A percentile compares a stretch with the other conserved stretches of the same genome.
Evolutionary conservation across 192 early-diverging fungal genomes (phyloP).

Genomic region (Backusella morwellensis): DNA sequence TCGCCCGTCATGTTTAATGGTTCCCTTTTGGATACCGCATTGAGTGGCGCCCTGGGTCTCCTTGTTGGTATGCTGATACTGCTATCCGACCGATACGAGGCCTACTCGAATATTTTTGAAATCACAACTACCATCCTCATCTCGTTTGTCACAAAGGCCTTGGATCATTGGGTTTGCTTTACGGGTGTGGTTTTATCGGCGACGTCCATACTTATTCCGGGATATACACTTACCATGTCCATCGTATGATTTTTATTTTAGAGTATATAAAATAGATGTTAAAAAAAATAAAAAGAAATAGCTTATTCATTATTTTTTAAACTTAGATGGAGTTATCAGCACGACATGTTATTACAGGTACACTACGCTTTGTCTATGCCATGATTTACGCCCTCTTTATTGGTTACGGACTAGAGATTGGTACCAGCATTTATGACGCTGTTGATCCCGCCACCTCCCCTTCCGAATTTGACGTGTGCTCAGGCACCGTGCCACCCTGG

Average conservation of each 20-base stretch:
- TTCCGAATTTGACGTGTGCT: slow-evolving; percentile 10
- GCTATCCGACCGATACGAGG: slow-evolving; percentile 52
- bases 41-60: slow-evolving; percentile 51
- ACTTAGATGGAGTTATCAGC: slow-evolving; percentile 75
- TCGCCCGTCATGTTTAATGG: slow-evolving; percentile 62
- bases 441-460: slow-evolving; percentile 11
- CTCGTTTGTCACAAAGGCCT: slow-evolving; percentile 14
- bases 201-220: slow-evolving; percentile 61
- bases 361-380: slow-evolving; percentile 46
- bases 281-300: background rate
- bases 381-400: slow-evolving; percentile 62
- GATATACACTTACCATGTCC: slow-evolving; percentile 73
- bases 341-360: slow-evolving; percentile 85
- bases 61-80: slow-evolving; percentile 57
- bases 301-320: background rate
- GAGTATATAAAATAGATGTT: background rate
- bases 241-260: slow-evolving; percentile 40
- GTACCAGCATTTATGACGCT: slow-evolving; percentile 16
- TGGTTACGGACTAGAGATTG: slow-evolving; percentile 66
- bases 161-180: slow-evolving; percentile 22
- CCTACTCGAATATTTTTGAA: slow-evolving; percentile 66
- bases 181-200: slow-evolving; percentile 22
- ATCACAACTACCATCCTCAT: slow-evolving; percentile 24
- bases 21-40: slow-evolving; percentile 49
- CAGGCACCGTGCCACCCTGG: slow-evolving; percentile 14